These are phyloP conservation scores for Hypoxylon cercidicola DNA, from an alignment of 495 filamentous ascomycete genomes.

Conservation along the genomic window DNA sequence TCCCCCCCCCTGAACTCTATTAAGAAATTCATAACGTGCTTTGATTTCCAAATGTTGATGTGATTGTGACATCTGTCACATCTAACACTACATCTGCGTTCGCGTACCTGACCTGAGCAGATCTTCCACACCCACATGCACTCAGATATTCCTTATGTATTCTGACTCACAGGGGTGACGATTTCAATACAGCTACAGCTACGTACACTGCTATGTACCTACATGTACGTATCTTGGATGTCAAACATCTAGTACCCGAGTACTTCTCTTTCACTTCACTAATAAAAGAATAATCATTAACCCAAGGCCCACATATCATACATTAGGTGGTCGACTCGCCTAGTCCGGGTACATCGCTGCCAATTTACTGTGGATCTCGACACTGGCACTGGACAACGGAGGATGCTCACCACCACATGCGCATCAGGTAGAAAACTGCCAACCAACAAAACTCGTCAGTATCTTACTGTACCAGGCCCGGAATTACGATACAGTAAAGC, in stretches of 20 bases:
- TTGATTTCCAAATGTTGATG: constrained; percentile 16
- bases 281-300: constrained; percentile 1
- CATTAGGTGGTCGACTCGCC: background rate
- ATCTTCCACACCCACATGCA: constrained; percentile 13
- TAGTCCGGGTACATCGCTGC: constrained; percentile 4
- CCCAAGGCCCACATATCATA: constrained; percentile 2
- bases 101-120: constrained; percentile 33
- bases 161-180: constrained; percentile 18
- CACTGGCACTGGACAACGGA: background rate
- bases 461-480: constrained; percentile 44
- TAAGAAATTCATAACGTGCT: constrained; percentile 27
- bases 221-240: background rate
- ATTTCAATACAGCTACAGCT: too few relatives aligned
- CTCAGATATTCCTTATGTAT: constrained; percentile 3
- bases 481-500: constrained; percentile 42
- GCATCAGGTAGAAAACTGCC: constrained; percentile 30
- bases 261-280: background rate
- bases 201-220: too few relatives aligned
- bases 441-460: constrained; percentile 35
- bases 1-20: constrained; percentile 21
- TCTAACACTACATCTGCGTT: constrained; percentile 1
- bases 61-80: constrained; percentile 32
- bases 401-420: constrained; percentile 18
- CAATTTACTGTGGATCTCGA: constrained; percentile 3
- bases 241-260: too few relatives aligned